These are phyloP conservation scores for Hsuehochloa calcarea DNA, from an alignment of 176 grass and related monocot genomes.

Conservation along the genomic window DNA sequence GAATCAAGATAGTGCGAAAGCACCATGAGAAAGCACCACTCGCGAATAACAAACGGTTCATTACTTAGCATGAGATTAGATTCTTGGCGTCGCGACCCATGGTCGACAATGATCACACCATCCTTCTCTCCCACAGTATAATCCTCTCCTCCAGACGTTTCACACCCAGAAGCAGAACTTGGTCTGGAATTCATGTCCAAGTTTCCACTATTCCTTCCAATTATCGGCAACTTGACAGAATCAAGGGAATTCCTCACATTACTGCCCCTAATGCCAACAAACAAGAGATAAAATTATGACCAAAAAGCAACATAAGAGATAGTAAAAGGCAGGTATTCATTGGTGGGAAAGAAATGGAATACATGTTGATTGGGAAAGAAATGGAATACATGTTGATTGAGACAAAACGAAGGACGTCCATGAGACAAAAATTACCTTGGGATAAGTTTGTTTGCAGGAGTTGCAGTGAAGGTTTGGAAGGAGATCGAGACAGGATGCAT, in stretches of 20 bases:
- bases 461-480: background rate
- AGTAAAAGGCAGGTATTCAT: background rate
- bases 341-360: background rate
- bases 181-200: conserved; percentile 30
- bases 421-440: background rate
- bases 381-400: background rate
- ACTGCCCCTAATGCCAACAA: conserved; percentile 33
- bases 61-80: conserved; percentile 94
- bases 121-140: conserved; percentile 49
- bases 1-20: background rate
- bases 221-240: conserved; percentile 36
- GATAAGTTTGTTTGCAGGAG: background rate
- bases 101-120: conserved; percentile 82
- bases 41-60: background rate
- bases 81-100: conserved; percentile 88
- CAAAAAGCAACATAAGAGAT: background rate
- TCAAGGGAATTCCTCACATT: conserved; percentile 13
- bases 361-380: background rate
- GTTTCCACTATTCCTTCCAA: conserved; percentile 18
- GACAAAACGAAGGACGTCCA: background rate
- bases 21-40: background rate
- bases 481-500: conserved; percentile 25
- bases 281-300: background rate
- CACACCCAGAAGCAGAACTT: background rate
- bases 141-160: conserved; percentile 20